Base-by-base conservation (phyloP, 768 basidiomycete species). In the Amanita polypyramis region DNA sequence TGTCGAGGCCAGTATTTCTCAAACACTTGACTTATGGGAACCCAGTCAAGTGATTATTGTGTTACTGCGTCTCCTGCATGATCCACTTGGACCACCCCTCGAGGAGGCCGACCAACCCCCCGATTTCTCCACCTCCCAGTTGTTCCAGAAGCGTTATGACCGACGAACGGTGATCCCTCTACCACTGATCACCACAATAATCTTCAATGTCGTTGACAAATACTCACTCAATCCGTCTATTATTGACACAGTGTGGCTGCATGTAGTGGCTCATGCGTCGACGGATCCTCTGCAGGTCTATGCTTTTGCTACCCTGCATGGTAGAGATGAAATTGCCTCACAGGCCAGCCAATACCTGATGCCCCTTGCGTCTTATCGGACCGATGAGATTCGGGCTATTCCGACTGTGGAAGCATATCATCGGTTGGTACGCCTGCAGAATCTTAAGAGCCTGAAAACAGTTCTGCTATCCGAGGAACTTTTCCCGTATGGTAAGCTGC, bases 361-460 rank as follows among this genome's bases (percentile, higher is more conserved):
- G 43, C 82, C 82, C 9, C 58, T 87, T 50, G 70, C 73, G 14
- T 68, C 69, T 25, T 85, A 84, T 60, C 57, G 67, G 17, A 56
- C 66, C 45, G 66, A 71, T 10, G 76, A 76, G 45, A 67, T 84
- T 51, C 66, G 65, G 51, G 59, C 63, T 45, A 72, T 85, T 27
- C 77, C 81, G 25, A 73, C 64, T n/a, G 73, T 75, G 21, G 58
- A 70, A 35, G 78, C 81, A 9, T 83, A 83, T 55, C 84, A 87
- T 55, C 68, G 73, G 51, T 65, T 87, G 21, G 68, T 78, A 38
- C 70, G 68, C 23, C 62, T 87, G 49, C 84, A 86, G 52, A 68
- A 70, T 45, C 62, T 77, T 29, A 69, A 72, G 57, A 65, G 67
- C 20, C 59, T 86, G 41, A 71, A 73, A 39, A 67, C 70, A 21